Evolutionary conservation across 768 basidiomycete genomes (phyloP).

Genomic region (Tricholomella constricta): DNA sequence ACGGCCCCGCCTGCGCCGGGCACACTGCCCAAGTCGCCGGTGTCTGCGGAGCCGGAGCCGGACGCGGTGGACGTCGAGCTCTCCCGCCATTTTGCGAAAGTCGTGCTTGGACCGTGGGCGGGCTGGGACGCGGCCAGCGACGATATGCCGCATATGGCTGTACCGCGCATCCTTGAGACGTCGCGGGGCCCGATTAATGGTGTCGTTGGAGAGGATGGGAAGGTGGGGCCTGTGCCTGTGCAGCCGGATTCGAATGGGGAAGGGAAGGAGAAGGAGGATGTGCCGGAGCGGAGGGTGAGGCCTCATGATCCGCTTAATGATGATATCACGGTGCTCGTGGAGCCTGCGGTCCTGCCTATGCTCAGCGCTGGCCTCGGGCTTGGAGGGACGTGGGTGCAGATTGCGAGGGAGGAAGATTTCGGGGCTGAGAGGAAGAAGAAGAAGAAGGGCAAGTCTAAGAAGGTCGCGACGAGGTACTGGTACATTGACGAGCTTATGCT

Average conservation of each 20-base stretch:
- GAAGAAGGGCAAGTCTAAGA: slow-evolving; percentile 36
- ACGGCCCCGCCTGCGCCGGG: slow-evolving; percentile 34
- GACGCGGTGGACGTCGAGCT: slow-evolving; percentile 41
- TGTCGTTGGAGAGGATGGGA: slow-evolving; percentile 5
- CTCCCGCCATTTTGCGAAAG: slow-evolving; percentile 35
- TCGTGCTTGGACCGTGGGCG: slow-evolving; percentile 43
- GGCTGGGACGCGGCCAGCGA: slow-evolving; percentile 39
- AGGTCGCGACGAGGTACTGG: slow-evolving; percentile 38
- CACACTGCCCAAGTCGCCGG: slow-evolving; percentile 27
- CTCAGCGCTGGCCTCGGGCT: slow-evolving; percentile 60
- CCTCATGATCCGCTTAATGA: slow-evolving; percentile 57
- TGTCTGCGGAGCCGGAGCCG: slow-evolving; percentile 24
- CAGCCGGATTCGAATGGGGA: slow-evolving; percentile 29
- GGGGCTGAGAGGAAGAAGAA: slow-evolving; percentile 35
- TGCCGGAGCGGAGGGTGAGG: slow-evolving; percentile 16
- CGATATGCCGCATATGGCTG: slow-evolving; percentile 34
- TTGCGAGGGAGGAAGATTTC: slow-evolving; percentile 42
- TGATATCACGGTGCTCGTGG: slow-evolving; percentile 59
- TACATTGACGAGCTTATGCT: slow-evolving; percentile 44
- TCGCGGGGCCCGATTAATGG: slow-evolving; percentile 35
- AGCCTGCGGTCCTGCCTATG: slow-evolving; percentile 41
- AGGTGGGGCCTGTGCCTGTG: slow-evolving; percentile 26
- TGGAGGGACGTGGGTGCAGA: slow-evolving; percentile 69
- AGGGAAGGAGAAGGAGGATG: slow-evolving; percentile 8
- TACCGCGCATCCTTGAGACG: slow-evolving; percentile 37